Evolutionary conservation across 2,329 filamentous ascomycete genomes (phyloP).

Genomic region (Stagonosporopsis vannaccii): DNA sequence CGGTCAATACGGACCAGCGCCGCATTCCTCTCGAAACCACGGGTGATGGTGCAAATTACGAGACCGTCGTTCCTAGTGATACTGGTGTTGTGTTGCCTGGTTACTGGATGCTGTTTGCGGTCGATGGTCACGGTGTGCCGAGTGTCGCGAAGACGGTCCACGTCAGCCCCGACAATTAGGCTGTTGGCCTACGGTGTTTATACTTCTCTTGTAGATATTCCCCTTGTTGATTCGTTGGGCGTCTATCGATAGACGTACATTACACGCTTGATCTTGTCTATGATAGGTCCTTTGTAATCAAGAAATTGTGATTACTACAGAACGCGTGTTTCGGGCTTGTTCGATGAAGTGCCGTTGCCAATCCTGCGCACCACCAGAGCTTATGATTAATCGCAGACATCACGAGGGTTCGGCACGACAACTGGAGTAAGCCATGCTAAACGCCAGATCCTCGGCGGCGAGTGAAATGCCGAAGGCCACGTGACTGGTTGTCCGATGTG

Average conservation of each 20-base stretch:
- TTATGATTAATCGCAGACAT: neutral
- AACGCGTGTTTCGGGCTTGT: too few relatives aligned
- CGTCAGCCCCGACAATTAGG: neutral
- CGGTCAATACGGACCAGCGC: slow-evolving; percentile 66
- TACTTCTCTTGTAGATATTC: neutral
- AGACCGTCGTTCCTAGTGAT: neutral
- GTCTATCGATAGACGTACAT: too few relatives aligned
- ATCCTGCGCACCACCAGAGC: neutral
- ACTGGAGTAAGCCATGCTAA: neutral
- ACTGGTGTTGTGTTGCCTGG: slow-evolving; percentile 55
- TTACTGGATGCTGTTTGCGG: slow-evolving; percentile 63
- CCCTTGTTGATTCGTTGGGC: neutral
- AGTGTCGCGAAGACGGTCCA: slow-evolving; percentile 55
- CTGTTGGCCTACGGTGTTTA: neutral
- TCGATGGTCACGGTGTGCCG: slow-evolving; percentile 56
- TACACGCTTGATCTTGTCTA: neutral
- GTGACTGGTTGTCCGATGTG: slow-evolving; percentile 25
- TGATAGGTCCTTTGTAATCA: neutral
- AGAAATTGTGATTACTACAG: too few relatives aligned
- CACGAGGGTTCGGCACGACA: neutral
- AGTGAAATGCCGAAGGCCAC: slow-evolving; percentile 20
- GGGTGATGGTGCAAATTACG: neutral
- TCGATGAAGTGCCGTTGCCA: too few relatives aligned
- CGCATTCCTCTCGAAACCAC: slow-evolving; percentile 56
- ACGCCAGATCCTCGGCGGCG: slow-evolving; percentile 7